Evolutionary conservation across 495 filamentous ascomycete genomes (phyloP).

Genomic region (Penicillium verhagenii): DNA sequence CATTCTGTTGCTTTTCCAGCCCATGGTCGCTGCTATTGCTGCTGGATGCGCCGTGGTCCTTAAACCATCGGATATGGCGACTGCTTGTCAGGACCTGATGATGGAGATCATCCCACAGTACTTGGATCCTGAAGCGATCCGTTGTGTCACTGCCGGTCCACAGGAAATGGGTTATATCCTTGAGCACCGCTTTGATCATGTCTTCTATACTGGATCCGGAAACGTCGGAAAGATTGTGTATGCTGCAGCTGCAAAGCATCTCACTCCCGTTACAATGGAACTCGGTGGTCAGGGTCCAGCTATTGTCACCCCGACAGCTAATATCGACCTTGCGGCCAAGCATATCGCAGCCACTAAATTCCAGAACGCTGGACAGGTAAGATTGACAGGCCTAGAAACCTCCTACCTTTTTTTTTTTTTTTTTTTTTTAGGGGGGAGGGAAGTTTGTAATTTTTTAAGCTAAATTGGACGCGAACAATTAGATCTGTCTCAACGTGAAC

Average conservation of each 20-base stretch:
- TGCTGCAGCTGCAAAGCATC: conserved; percentile 82
- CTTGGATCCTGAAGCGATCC: conserved; percentile 66
- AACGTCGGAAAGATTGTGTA: conserved; percentile 77
- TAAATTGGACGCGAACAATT: not conserved
- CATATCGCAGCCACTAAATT: conserved; percentile 79
- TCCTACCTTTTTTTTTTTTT: no score
- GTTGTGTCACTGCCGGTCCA: conserved; percentile 71
- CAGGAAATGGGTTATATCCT: conserved; percentile 73
- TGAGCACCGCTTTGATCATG: conserved; percentile 85
- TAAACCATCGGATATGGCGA: conserved; percentile 79
- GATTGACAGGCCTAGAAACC: not conserved
- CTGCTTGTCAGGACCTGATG: conserved; percentile 65
- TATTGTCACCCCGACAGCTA: conserved; percentile 73
- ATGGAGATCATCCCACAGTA: conserved; percentile 67
- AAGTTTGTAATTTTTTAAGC: no score
- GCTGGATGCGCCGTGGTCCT: conserved; percentile 80
- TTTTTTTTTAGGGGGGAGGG: no score
- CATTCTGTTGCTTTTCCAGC: conserved; percentile 66
- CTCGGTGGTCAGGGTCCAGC: conserved; percentile 84
- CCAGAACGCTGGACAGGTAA: conserved; percentile 69
- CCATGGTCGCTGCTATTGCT: conserved; percentile 79
- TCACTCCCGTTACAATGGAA: conserved; percentile 81
- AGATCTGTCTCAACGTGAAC: conserved; percentile 77
- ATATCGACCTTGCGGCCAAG: conserved; percentile 70
- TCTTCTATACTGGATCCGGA: conserved; percentile 81